Conservation (phyloP, 108 stramenopile genomes). For the Cyclotella sp. region DNA sequence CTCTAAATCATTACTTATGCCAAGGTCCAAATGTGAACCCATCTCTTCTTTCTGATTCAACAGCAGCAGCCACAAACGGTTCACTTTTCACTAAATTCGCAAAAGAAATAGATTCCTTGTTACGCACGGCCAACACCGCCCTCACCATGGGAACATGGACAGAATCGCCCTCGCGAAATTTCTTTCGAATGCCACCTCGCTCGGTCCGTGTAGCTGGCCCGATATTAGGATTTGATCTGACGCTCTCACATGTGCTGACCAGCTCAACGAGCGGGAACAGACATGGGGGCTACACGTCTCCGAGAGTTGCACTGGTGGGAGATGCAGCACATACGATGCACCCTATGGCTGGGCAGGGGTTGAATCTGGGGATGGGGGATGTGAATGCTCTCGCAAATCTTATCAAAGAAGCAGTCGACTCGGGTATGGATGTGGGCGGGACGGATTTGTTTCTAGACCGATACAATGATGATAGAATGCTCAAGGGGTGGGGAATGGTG, state of each 20-base stretch:
- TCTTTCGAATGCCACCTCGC: constrained; percentile 54
- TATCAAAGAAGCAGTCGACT: constrained; percentile 63
- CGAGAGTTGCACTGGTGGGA: constrained; percentile 84
- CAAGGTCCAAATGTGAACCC: constrained; percentile 69
- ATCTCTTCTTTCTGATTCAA: constrained; percentile 23
- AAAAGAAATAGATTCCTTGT: constrained; percentile 47
- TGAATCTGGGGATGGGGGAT: constrained; percentile 95
- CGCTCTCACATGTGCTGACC: constrained; percentile 32
- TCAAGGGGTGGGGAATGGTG: constrained; percentile 43
- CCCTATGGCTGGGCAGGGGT: constrained; percentile 97
- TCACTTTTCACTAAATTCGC: constrained; percentile 28
- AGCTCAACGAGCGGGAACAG: not conserved
- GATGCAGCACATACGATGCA: constrained; percentile 98
- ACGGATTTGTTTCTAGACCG: constrained; percentile 58
- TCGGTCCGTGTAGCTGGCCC: constrained; percentile 43
- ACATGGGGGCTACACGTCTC: constrained; percentile 39
- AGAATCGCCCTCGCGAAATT: constrained; percentile 61
- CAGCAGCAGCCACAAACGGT: not conserved
- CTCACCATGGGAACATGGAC: constrained; percentile 61
- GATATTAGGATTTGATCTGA: constrained; percentile 50
- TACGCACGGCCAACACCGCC: constrained; percentile 49
- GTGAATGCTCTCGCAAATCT: constrained; percentile 61
- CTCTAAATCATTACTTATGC: constrained; percentile 66
- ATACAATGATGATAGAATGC: constrained; percentile 68
- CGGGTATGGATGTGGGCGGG: constrained; percentile 76